Conservation (phyloP, 1,139 yeast species). For the Zygotorulaspora mrakii region DNA sequence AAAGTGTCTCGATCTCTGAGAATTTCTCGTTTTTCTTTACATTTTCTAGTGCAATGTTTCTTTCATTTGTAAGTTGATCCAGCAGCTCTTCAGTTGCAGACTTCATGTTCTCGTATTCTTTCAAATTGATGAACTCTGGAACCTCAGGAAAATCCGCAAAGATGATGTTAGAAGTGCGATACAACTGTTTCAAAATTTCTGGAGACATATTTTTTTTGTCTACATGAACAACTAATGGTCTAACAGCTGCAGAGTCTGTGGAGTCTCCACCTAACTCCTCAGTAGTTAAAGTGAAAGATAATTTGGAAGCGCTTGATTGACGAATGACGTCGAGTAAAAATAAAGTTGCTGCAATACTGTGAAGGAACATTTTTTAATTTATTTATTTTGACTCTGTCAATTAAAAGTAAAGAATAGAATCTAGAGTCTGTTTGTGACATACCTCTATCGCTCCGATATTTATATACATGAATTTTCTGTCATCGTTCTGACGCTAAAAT, state of each 20-base stretch:
- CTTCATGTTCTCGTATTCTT: constrained; percentile 21
- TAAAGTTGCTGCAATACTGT: constrained; percentile 5
- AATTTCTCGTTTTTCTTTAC: constrained; percentile 10
- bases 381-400: no score
- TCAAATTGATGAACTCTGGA: constrained; percentile 27
- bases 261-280: constrained; percentile 27
- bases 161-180: constrained; percentile 24
- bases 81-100: constrained; percentile 15
- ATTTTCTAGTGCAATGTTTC: constrained; percentile 6
- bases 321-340: constrained; percentile 7
- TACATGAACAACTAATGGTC: constrained; percentile 22
- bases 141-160: constrained; percentile 27
- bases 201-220: constrained; percentile 23
- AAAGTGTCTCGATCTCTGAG: constrained; percentile 5
- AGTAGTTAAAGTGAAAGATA: constrained; percentile 18
- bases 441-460: not conserved
- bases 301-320: constrained; percentile 14
- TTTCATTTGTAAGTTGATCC: constrained; percentile 11
- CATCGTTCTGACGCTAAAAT: no score
- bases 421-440: not conserved
- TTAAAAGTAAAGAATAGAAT: not conserved
- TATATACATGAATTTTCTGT: not conserved
- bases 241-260: constrained; percentile 7
- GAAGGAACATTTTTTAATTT: constrained; percentile 8
- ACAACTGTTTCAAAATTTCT: constrained; percentile 19